Evolutionary conservation across 1,139 yeast genomes (phyloP), one percentile per base, ranked within the genome.

Genomic region (Geotrichum reessii): DNA sequence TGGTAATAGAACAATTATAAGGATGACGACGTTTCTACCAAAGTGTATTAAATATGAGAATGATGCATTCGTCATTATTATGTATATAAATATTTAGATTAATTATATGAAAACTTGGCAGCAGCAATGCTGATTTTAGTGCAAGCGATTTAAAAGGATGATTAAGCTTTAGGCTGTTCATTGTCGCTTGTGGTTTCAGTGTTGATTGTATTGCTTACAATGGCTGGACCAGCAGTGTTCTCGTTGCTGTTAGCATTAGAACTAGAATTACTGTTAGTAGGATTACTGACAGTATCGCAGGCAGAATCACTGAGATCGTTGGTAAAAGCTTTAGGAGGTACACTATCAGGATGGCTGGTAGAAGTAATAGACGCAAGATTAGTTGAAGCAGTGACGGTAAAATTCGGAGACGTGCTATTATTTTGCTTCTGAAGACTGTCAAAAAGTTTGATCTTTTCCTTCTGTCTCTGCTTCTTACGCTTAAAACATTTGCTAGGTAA

Each of bases 1-100:
- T 89, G 96, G 96, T 80, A 47, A 57, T 52, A 19, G 33, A n/a
- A 51, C 6, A 22, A 11, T 3, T 14, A 37, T 14, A 37, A 14
- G 12, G 14, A 28, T 28, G 40, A 9, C 5, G 40, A n/a, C n/a
- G 25, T 14, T 37, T 37, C n/a, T 14, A 14, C 17, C 17, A 14
- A 25, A 7, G 7, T 25, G 4, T 25, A 25, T 25, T 8, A 31
- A 11, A 31, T 31, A 5, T 12, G 37, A 31, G 12, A 31, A 31
- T 31, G n/a, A 37, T 37, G 14, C 17, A 14, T 37, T 37, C 17
- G 19, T 37, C 17, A 37, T 37, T 37, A 37, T 12, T 37, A 14
- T 4, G 6, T 14, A n/a, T 37, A 37, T 12, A 37, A 12, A 37
- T 37, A 37, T 37, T 12, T 37, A 37, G 14, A 37, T 37, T 14